Evolutionary conservation across 148 eudicot genomes (phyloP), one percentile per base, ranked within the genome.

Genomic region (Cornus florida): DNA sequence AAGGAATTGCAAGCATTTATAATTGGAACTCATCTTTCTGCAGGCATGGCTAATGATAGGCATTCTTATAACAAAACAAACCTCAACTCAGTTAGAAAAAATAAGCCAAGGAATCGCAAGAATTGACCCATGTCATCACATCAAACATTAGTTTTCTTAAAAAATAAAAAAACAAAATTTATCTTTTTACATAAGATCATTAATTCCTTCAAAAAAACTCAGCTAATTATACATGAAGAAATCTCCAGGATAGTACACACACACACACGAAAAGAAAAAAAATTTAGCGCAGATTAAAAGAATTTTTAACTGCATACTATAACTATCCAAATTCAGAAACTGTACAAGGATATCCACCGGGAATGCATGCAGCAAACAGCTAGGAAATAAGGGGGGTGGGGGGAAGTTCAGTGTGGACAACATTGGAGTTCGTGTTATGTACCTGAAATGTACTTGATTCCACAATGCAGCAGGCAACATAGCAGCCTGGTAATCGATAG

Each of bases 391-490:
- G 1, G 28, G 28, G 28, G 28, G 28, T 0, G 28, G 28, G 28
- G 28, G 28, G 28, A 28, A 4, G 10, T 74, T 46, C 28, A 14
- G 32, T 41, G 67, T 23, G 71, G 62, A 4, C 35, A 41, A 28
- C 57, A 75, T 43, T 67, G 78, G 72, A 76, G 43, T 76, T 76
- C 35, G 3, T 10, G 1, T 43, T 12, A 68, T 72, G 32, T 77
- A 50, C 79, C 66, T 67, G 1, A 31, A 19, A 20, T 56, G 28
- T 33, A 57, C 20, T 10, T 53, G 66, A 31, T 46, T 76, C 65
- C 23, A 7, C 22, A 50, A 70, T 38, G 39, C 80, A 70, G 74
- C 74, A 77, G 66, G 73, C 72, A 77, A 53, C 12, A 53, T 7
- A 48, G 12, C 7, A 35, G 67, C 74, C 66, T 13, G 24, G 8